Evolutionary conservation across 345 rosid species (phyloP).

Genomic region (Pistacia atlantica): DNA sequence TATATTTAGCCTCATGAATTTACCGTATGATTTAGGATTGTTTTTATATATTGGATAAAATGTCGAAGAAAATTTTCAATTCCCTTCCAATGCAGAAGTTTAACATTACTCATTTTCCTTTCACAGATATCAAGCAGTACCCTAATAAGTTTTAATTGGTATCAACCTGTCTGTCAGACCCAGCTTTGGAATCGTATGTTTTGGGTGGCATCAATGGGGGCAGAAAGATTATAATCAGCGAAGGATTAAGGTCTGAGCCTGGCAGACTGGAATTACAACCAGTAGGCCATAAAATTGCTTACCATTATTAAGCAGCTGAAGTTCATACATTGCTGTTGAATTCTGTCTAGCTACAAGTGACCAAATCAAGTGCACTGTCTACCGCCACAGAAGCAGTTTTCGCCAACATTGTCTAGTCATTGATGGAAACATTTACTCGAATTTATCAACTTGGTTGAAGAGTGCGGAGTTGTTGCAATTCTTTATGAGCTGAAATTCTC

Average conservation of each 20-base stretch:
- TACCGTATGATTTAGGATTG: not conserved
- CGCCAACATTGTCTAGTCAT: no score
- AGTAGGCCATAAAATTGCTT: not conserved
- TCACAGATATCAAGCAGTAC: conserved; percentile 1
- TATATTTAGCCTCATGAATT: not conserved
- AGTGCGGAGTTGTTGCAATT: not conserved
- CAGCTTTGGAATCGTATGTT: not conserved
- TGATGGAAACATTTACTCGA: not conserved
- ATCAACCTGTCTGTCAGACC: not conserved
- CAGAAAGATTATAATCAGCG: not conserved
- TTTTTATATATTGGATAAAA: not conserved
- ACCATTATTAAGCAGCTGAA: not conserved
- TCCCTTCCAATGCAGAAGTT: not conserved
- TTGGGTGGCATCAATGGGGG: not conserved
- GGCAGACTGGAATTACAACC: no score
- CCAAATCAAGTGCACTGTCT: no score
- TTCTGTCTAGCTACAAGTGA: no score
- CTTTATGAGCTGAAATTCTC: not conserved
- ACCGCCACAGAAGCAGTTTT: no score
- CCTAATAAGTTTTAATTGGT: not conserved
- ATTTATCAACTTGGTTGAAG: not conserved
- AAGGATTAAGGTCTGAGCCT: no score
- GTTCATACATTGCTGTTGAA: no score
- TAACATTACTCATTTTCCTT: not conserved
- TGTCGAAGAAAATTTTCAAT: not conserved